phyloP scores from a whole-genome alignment of 2,329 filamentous ascomycete species.

The Coniochaeta sp. region DNA sequence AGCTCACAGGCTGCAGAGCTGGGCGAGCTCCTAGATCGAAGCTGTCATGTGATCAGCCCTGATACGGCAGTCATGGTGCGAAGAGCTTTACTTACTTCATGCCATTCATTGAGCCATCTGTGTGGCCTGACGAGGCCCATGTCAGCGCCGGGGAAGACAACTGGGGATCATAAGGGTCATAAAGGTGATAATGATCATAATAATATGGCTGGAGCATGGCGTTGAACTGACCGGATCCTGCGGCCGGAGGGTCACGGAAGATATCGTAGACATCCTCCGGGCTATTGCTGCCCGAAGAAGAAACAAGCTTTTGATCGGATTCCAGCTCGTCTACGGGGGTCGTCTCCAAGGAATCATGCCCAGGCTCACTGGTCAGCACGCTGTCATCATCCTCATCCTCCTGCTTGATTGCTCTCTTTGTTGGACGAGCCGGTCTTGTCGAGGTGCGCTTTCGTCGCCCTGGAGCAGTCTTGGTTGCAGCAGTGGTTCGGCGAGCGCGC shows the following conservation, averaged over 20 bases:
- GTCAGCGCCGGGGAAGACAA: background rate
- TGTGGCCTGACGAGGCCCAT: slow-evolving; percentile 4
- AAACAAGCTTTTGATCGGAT: slow-evolving; percentile 1
- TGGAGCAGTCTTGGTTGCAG: background rate
- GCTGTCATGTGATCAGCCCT: slow-evolving; percentile 9
- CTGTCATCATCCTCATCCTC: background rate
- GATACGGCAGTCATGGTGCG: background rate
- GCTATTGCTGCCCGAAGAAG: background rate
- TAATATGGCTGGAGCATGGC: background rate
- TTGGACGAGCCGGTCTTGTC: slow-evolving; percentile 7
- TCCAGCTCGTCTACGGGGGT: slow-evolving; percentile 2
- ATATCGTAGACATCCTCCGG: slow-evolving; percentile 10
- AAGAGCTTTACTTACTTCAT: slow-evolving; percentile 8
- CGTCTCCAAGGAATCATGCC: slow-evolving; percentile 1
- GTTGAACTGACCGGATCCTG: slow-evolving; percentile 7
- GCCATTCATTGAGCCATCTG: slow-evolving; percentile 9
- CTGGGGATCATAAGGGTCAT: background rate
- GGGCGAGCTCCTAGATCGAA: slow-evolving; percentile 12
- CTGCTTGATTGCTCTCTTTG: slow-evolving; percentile 2
- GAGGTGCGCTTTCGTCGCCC: slow-evolving; percentile 3
- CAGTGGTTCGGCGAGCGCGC: slow-evolving; percentile 9
- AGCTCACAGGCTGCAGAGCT: slow-evolving; percentile 11
- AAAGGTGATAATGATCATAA: background rate
- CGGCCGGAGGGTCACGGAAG: slow-evolving; percentile 14
- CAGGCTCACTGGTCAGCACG: slow-evolving; percentile 3